Base-by-base conservation (phyloP, 1,284 basidiomycete genomes). In the Pascua sp. region DNA sequence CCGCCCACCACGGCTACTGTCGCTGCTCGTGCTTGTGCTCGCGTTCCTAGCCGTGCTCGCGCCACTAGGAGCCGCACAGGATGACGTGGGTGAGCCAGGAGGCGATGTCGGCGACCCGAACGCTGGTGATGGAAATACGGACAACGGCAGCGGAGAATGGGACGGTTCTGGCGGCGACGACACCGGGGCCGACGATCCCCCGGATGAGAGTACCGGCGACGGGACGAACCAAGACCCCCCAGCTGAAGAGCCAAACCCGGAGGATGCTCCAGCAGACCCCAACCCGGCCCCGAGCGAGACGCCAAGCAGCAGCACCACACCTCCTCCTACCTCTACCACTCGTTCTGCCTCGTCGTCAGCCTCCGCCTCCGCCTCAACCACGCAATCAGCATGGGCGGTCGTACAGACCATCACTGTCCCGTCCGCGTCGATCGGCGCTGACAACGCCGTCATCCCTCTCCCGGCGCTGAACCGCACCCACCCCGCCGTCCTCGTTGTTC, bases 361-460 rank as follows among this genome's bases (percentile, higher is more conserved):
- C 36, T 15, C 37, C 11, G 42, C 32, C 42, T 13, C 49, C 2
- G 2, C 45, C 13, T 47, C 40, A 1, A 15, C 15, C 11, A 50
- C 44, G 36, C 42, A 8, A 11, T 15, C 17, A 10, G 45, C 46
- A 11, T 18, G 39, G 41, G 45, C 38, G 1, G 45, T n/a, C 40
- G 55, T 49, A 11, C 49, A 45, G 13, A 56, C 55, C 10, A n/a
- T 51, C 10, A 41, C 24, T 10, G 32, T 44, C 16, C 15, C 32
- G 13, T 16, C 10, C 42, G 42, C 16, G 10, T 13, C 42, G 42
- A 17, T 44, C 42, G 42, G n/a, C 2, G 13, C 5, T n/a, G 7
- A 36, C 42, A 32, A 39, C 38, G 11, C 16, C 16, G n/a, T 42
- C 43, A 10, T 36, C n/a, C 17, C 50, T 11, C 50, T 51, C 5